phyloP scores from a whole-genome alignment of 139 green algal genomes.

The Chlorokybus atmophyticus region DNA sequence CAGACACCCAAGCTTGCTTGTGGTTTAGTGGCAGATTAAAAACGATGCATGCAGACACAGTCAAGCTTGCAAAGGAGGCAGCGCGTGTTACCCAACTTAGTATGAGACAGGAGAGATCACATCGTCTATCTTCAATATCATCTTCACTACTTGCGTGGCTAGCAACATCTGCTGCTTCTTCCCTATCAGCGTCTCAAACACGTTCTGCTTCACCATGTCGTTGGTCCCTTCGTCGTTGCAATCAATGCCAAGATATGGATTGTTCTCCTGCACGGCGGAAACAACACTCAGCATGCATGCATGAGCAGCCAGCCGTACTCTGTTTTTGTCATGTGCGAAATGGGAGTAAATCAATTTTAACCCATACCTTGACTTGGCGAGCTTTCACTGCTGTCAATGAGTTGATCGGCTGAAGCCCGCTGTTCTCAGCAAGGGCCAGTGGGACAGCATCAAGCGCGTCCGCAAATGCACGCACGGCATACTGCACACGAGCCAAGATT shows the following conservation, averaged over 20 bases:
- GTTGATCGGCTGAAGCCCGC: constrained; percentile 80
- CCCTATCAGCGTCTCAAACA: constrained; percentile 96
- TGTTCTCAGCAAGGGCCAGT: constrained; percentile 90
- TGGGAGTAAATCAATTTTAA: too few relatives aligned
- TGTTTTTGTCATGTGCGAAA: too few relatives aligned
- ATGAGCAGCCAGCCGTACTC: too few relatives aligned
- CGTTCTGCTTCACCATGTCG: constrained; percentile 95
- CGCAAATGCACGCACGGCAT: constrained; percentile 92
- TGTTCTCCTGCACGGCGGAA: constrained; percentile 44
- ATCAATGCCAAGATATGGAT: constrained; percentile 90
- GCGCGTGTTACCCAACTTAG: too few relatives aligned
- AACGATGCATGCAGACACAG: too few relatives aligned
- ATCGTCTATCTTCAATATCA: constrained; percentile 99
- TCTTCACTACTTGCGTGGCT: constrained; percentile 96
- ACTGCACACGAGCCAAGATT: constrained; percentile 29
- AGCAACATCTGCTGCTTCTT: constrained; percentile 98
- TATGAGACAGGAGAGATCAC: constrained; percentile 77
- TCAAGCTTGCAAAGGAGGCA: too few relatives aligned
- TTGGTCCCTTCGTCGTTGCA: constrained; percentile 91
- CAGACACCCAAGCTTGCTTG: too few relatives aligned
- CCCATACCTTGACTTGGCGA: constrained; percentile 36
- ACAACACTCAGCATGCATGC: not conserved
- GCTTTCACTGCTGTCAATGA: constrained; percentile 72
- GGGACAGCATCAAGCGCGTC: constrained; percentile 83
- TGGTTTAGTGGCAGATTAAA: too few relatives aligned